These are phyloP conservation scores for Backusella westeae DNA, from an alignment of 192 early-diverging fungal species.

Conservation along the genomic window DNA sequence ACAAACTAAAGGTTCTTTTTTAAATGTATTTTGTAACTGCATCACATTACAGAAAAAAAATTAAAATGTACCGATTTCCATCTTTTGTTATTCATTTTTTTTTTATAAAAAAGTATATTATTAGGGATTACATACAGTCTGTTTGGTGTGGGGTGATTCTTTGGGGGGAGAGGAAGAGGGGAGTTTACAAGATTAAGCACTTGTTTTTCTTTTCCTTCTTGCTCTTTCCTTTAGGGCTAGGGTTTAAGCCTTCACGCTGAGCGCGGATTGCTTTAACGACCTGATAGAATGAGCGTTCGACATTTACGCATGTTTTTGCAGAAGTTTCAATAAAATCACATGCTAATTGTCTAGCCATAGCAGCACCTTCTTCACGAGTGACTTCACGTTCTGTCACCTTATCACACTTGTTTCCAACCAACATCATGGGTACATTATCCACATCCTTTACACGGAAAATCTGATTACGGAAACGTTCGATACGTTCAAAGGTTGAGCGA, in stretches of 20 bases:
- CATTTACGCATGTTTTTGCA: conserved; percentile 84
- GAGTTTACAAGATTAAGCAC: conserved; percentile 8
- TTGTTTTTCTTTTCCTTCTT: conserved; percentile 9
- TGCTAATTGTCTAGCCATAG: conserved; percentile 67
- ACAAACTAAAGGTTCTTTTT: background rate
- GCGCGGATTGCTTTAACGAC: conserved; percentile 73
- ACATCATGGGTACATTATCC: conserved; percentile 79
- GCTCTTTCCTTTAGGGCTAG: conserved; percentile 9
- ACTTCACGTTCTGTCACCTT: conserved; percentile 77
- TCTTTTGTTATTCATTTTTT: background rate
- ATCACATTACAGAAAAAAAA: background rate
- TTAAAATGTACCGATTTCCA: background rate
- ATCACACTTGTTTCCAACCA: conserved; percentile 93
- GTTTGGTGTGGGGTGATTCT: background rate
- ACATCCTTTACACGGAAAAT: conserved; percentile 86
- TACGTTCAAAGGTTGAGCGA: conserved; percentile 80
- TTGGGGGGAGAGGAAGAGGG: background rate
- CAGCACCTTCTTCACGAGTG: conserved; percentile 71
- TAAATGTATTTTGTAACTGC: background rate
- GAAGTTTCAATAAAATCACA: conserved; percentile 85
- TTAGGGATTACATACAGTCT: background rate
- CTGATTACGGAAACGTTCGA: conserved; percentile 79
- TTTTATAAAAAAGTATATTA: background rate
- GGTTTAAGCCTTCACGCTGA: conserved; percentile 42
- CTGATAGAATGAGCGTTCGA: conserved; percentile 79